Evolutionary conservation across 2,329 filamentous ascomycete genomes (phyloP).

Genomic region (Fusarium brevicatenulatum): DNA sequence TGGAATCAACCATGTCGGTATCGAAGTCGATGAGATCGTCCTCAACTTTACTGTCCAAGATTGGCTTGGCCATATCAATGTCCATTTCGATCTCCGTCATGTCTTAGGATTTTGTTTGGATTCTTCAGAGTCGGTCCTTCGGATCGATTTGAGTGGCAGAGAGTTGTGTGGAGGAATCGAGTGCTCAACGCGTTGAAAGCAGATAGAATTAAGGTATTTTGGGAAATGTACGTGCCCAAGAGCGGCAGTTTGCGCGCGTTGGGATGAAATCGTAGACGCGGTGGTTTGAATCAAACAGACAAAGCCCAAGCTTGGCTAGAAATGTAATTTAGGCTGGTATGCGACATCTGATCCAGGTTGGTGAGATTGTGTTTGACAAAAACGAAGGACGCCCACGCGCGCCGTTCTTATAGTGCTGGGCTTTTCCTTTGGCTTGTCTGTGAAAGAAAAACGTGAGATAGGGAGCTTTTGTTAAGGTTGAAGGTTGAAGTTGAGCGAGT

Average conservation of each 20-base stretch:
- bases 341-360: conserved; percentile 42
- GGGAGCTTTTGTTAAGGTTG: background rate
- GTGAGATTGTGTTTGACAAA: background rate
- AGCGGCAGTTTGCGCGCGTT: background rate
- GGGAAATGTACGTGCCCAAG: background rate
- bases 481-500: conserved; percentile 10
- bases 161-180: background rate
- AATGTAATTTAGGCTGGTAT: conserved; percentile 28
- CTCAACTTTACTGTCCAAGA: conserved; percentile 39
- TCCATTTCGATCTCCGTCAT: conserved; percentile 50
- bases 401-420: background rate
- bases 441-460: background rate
- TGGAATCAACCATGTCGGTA: conserved; percentile 46
- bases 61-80: conserved; percentile 44
- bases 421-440: background rate
- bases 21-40: conserved; percentile 54
- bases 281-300: conserved; percentile 32
- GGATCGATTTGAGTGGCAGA: background rate
- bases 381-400: background rate
- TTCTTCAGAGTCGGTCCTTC: background rate
- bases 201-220: background rate
- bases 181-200: background rate
- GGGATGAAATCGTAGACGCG: conserved; percentile 10
- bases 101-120: background rate
- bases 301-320: conserved; percentile 16